These are phyloP conservation scores for Mycena capillaripes DNA, from an alignment of 768 basidiomycete species.

Conservation along the genomic window DNA sequence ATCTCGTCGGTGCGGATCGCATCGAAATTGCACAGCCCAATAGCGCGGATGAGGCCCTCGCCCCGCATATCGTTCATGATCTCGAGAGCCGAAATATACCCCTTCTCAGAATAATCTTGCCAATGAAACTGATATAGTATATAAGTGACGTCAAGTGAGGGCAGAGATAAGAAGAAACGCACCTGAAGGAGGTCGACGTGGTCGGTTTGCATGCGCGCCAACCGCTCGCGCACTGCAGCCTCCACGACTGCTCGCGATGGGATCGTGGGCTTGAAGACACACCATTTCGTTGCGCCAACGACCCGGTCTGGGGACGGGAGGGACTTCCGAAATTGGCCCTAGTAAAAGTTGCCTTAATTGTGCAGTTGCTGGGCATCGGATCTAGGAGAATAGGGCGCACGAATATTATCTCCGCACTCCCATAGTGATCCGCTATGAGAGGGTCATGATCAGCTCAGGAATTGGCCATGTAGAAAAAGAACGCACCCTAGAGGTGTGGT, in stretches of 20 bases:
- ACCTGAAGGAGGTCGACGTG: slow-evolving; percentile 83
- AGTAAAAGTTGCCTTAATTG: slow-evolving; percentile 16
- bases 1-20: slow-evolving; percentile 82
- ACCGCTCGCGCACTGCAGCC: slow-evolving; percentile 76
- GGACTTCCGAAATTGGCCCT: slow-evolving; percentile 79
- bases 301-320: slow-evolving; percentile 57
- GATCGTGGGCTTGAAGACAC: slow-evolving; percentile 71
- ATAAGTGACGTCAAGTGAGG: not conserved
- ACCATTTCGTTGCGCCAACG: slow-evolving; percentile 89
- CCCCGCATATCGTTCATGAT: slow-evolving; percentile 70
- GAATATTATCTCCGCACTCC: slow-evolving; percentile 85
- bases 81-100: slow-evolving; percentile 58
- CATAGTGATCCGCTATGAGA: slow-evolving; percentile 86
- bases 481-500: slow-evolving; percentile 46
- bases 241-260: slow-evolving; percentile 71
- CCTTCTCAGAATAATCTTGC: slow-evolving; percentile 72
- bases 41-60: slow-evolving; percentile 70
- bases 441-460: slow-evolving; percentile 11
- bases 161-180: slow-evolving; percentile 24
- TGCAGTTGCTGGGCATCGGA: not conserved
- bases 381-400: slow-evolving; percentile 57
- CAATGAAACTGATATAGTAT: slow-evolving; percentile 74
- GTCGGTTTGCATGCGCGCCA: slow-evolving; percentile 73
- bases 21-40: slow-evolving; percentile 89
- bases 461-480: not conserved